Conservation (phyloP, 2,329 filamentous ascomycete species). For the Pochonia chlamydosporia region DNA sequence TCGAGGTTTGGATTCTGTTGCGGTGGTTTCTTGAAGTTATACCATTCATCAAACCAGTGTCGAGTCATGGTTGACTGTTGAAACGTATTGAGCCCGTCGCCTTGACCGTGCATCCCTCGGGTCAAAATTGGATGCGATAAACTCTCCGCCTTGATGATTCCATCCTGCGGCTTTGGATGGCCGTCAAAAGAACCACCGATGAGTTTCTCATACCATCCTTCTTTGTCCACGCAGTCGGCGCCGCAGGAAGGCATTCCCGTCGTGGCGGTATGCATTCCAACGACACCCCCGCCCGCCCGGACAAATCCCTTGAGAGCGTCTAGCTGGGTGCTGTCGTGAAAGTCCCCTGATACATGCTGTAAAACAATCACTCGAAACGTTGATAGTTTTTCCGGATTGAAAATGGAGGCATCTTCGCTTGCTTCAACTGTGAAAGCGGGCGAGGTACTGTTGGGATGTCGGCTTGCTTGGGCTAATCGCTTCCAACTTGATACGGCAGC, state of each 20-base stretch:
- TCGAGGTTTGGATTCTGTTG: constrained; percentile 17
- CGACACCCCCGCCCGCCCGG: constrained; percentile 28
- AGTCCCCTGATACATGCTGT: constrained; percentile 32
- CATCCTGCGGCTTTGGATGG: constrained; percentile 31
- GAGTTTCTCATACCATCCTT: constrained; percentile 30
- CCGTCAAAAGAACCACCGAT: constrained; percentile 32
- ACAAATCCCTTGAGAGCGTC: constrained; percentile 27
- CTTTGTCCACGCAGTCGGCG: constrained; percentile 24
- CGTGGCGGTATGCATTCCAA: constrained; percentile 33
- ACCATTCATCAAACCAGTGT: constrained; percentile 35
- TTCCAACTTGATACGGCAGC: constrained; percentile 25
- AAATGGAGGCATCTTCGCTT: constrained; percentile 29
- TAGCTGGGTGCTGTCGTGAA: constrained; percentile 27
- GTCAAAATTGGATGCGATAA: constrained; percentile 14
- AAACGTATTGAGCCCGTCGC: constrained; percentile 2
- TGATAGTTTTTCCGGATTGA: constrained; percentile 23
- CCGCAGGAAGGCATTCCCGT: background rate
- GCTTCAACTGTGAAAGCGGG: constrained; percentile 24
- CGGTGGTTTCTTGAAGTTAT: constrained; percentile 31
- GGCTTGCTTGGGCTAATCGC: background rate
- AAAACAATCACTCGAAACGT: constrained; percentile 31
- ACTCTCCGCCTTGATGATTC: constrained; percentile 23
- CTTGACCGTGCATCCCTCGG: constrained; percentile 17
- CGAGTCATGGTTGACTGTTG: background rate
- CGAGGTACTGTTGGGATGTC: background rate